Evolutionary conservation across 2,329 filamentous ascomycete genomes (phyloP).

Genomic region (Fonsecaea nubica): DNA sequence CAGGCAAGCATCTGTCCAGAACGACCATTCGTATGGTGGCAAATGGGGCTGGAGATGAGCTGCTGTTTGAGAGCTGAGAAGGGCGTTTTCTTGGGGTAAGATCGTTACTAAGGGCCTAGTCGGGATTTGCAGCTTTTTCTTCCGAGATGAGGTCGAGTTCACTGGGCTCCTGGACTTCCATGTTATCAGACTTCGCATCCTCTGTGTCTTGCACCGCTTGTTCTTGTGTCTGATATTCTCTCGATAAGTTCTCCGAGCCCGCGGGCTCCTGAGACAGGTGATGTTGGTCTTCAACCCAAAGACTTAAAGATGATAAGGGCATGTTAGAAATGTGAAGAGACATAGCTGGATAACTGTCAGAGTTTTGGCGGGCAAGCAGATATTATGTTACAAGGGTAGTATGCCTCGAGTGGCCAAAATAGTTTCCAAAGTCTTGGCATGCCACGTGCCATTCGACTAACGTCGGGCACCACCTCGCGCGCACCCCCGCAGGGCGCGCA

Average conservation of each 20-base stretch:
- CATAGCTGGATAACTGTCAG: not conserved
- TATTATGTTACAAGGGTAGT: not conserved
- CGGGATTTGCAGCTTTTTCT: conserved; percentile 4
- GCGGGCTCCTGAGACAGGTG: conserved; percentile 14
- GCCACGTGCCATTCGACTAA: too few species aligned
- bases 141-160: too few species aligned
- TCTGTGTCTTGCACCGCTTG: conserved; percentile 15
- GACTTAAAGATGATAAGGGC: conserved; percentile 19
- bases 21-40: conserved; percentile 22
- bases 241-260: conserved; percentile 5
- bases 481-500: too few species aligned
- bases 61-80: conserved; percentile 24
- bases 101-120: conserved; percentile 8
- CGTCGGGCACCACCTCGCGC: too few species aligned
- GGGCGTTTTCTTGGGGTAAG: conserved; percentile 13
- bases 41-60: conserved; percentile 22
- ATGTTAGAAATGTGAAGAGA: conserved; percentile 9
- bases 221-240: conserved; percentile 22
- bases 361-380: too few species aligned
- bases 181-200: too few species aligned
- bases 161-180: too few species aligned
- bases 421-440: too few species aligned
- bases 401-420: too few species aligned
- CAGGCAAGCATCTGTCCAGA: conserved; percentile 25
- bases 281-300: conserved; percentile 14